Conservation (phyloP, 768 basidiomycete species). For the Mycena chlorophos region DNA sequence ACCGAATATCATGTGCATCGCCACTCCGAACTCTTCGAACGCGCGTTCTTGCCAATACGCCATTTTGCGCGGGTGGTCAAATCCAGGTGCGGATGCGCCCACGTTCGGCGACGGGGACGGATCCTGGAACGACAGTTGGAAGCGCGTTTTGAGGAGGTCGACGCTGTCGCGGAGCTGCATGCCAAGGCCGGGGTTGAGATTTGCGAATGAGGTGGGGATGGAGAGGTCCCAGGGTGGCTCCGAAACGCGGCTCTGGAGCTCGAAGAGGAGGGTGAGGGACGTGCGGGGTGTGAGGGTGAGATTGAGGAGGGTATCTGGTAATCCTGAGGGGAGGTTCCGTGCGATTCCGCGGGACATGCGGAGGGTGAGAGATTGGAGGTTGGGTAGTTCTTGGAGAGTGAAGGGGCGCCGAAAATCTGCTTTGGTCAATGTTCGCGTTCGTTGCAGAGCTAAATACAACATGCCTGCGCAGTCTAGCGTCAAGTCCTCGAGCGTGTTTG, state of each 20-base stretch:
- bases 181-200: neutral
- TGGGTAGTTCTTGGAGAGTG: slow-evolving; percentile 6
- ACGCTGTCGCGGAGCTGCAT: neutral
- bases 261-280: slow-evolving; percentile 5
- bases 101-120: neutral
- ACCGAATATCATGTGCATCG: neutral
- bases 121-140: slow-evolving; percentile 4
- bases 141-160: neutral
- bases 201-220: neutral
- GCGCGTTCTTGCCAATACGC: neutral
- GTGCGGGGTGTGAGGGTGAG: neutral
- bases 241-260: slow-evolving; percentile 1
- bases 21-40: neutral
- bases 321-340: slow-evolving; percentile 3
- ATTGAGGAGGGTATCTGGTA: slow-evolving; percentile 8
- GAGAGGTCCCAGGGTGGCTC: slow-evolving; percentile 4
- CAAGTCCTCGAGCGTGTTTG: neutral
- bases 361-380: slow-evolving; percentile 4
- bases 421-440: no score
- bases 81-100: neutral
- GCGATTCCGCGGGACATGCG: slow-evolving; percentile 2
- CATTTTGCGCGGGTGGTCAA: neutral
- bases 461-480: slow-evolving; percentile 7
- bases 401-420: neutral
- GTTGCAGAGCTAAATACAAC: no score